A percentile compares a stretch with the other conserved stretches of the same genome.
Evolutionary conservation across 129 eudicot genomes (phyloP).

Genomic region (Smallanthus sonchifolius): DNA sequence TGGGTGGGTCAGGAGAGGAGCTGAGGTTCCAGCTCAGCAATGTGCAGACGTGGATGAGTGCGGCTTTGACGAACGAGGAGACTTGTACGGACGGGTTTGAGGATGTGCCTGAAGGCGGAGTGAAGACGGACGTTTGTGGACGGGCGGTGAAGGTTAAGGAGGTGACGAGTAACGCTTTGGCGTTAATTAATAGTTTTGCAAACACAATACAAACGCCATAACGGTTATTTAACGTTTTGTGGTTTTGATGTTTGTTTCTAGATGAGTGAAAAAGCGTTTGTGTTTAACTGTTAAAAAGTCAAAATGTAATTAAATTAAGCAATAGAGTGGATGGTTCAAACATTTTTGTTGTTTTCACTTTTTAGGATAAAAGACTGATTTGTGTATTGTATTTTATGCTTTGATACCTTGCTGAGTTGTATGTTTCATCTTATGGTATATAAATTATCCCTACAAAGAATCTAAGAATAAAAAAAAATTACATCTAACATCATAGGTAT

Average conservation of each 20-base stretch:
- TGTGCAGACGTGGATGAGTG: slow-evolving; percentile 98
- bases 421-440: no score
- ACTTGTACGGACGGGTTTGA: slow-evolving; percentile 88
- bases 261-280: not conserved
- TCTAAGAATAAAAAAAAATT: no score
- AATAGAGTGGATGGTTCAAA: not conserved
- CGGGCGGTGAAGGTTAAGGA: slow-evolving; percentile 53
- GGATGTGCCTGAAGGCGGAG: slow-evolving; percentile 37
- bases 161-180: slow-evolving; percentile 82
- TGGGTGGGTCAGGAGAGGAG: slow-evolving; percentile 40
- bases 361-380: no score
- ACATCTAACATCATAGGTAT: no score
- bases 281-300: not conserved
- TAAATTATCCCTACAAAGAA: no score
- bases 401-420: no score
- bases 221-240: slow-evolving; percentile 12
- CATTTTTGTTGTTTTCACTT: not conserved
- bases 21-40: slow-evolving; percentile 80
- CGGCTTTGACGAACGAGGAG: slow-evolving; percentile 83
- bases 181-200: slow-evolving; percentile 65
- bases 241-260: not conserved
- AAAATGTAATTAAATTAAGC: not conserved
- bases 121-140: slow-evolving; percentile 47
- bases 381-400: no score
- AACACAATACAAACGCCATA: slow-evolving; percentile 20